Base-by-base conservation (phyloP, 257 asterid genomes). In the Scutellaria barbata region DNA sequence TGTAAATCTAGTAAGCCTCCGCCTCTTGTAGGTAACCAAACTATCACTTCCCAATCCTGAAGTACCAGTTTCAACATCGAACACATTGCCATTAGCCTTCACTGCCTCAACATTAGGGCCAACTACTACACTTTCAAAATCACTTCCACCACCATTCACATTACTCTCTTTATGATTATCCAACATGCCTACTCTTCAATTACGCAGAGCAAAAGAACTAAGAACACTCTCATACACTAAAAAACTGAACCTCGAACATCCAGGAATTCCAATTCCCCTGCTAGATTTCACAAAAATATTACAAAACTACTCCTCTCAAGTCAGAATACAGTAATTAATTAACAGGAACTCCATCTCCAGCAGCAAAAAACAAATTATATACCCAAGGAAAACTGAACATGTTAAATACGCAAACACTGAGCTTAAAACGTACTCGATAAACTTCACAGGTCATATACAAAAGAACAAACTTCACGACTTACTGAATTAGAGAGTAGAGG, bases 11-110 rank as follows among this genome's bases (percentile, higher is more conserved):
- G 46, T 71, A 62, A 51, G 77, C 83, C 53, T 92, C 71, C 96
- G 89, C 85, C 98, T 85, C 87, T 86, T 85, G 80, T 92, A 89
- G 35, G 94, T 89, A 66, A 78, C 78, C 71, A 90, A 68, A 76
- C 76, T 75, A 33, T 76, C 69, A 4, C 77, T 72, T 40, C 81
- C 73, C 37, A 78, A 77, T 57, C 80, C 82, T 4, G 74, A 59
- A 14, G 74, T 60, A 72, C 83, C 76, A 35, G 76, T 74, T 79
- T 60, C 83, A 41, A 41, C 50, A 8, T 61, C 77, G 42, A 20
- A n/a, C 10, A 66, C 79, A 52, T 46, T 22, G 12, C 85, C 91
- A 79, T 78, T 88, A 30, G 42, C 76, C 47, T 77, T 72, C 47
- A 46, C 75, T 13, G 18, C 74, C 76, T 62, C 83, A 62, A 63